These are phyloP conservation scores for Huntiella decipiens DNA, from an alignment of 2,329 filamentous ascomycete species.

Conservation along the genomic window DNA sequence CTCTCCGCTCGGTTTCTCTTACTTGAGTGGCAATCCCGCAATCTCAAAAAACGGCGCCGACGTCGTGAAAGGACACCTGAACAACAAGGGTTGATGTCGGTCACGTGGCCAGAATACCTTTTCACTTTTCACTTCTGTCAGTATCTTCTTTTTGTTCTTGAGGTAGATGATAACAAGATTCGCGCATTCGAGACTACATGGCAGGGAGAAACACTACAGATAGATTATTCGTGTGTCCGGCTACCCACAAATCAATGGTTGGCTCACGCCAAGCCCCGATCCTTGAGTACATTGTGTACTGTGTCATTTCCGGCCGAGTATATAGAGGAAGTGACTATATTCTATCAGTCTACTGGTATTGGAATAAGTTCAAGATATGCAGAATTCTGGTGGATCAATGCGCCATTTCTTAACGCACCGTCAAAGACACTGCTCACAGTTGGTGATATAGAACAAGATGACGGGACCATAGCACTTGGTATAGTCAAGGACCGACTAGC, in stretches of 20 bases:
- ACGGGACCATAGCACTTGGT: neutral
- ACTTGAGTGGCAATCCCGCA: slow-evolving; percentile 4
- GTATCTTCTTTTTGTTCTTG: neutral
- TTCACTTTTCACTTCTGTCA: neutral
- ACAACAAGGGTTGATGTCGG: neutral
- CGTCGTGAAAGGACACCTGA: neutral
- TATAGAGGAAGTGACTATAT: neutral
- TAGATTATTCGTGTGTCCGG: too few relatives aligned
- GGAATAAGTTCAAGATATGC: neutral
- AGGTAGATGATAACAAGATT: neutral
- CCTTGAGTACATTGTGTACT: neutral
- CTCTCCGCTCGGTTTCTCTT: neutral
- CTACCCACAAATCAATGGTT: too few relatives aligned
- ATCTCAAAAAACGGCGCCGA: neutral
- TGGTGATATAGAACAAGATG: neutral
- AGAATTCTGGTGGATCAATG: slow-evolving; percentile 3
- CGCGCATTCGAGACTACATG: neutral
- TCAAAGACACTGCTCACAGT: neutral
- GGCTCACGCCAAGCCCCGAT: too few relatives aligned
- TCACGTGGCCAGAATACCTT: neutral
- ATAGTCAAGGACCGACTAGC: slow-evolving; percentile 2
- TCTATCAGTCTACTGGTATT: neutral
- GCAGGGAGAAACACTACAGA: neutral
- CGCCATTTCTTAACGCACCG: neutral
- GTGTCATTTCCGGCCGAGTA: neutral